Percentiles rank a stretch among this genome's conserved stretches.
phyloP scores from a whole-genome alignment of 768 basidiomycete species.

The Postia placenta region DNA sequence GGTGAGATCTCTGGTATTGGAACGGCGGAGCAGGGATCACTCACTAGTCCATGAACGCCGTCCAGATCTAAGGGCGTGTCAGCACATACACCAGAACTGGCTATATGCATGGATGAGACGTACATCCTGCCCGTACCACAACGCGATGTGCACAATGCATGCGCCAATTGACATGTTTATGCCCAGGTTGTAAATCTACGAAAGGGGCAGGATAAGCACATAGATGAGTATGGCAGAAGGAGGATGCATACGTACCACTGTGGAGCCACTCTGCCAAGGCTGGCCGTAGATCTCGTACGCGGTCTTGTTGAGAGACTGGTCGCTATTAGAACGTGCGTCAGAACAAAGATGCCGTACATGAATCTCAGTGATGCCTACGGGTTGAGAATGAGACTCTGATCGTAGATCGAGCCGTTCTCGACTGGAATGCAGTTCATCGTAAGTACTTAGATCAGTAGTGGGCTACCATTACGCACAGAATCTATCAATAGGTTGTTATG shows the following conservation, averaged over 20 bases:
- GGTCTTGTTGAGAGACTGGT: constrained; percentile 4
- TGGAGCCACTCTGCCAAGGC: constrained; percentile 5
- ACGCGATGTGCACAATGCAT: constrained; percentile 1
- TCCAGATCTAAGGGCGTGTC: not conserved
- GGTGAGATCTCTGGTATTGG: not conserved
- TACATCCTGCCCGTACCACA: constrained; percentile 4
- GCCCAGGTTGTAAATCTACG: constrained; percentile 4
- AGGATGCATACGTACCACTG: not conserved
- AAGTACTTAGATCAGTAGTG: not conserved
- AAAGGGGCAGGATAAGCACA: not conserved
- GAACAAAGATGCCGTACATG: not conserved
- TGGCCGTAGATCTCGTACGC: constrained; percentile 3
- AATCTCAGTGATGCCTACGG: not conserved
- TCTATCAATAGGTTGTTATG: not conserved
- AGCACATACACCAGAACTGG: not conserved
- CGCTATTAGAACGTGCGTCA: not conserved
- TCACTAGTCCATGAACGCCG: not conserved
- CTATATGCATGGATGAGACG: not conserved
- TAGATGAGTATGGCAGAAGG: not conserved
- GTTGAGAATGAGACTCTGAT: constrained; percentile 51
- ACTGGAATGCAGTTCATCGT: not conserved
- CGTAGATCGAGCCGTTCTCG: constrained; percentile 44
- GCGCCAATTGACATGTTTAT: constrained; percentile 6
- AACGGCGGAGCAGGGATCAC: not conserved
- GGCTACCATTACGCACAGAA: not conserved